Evolutionary conservation across 2,329 filamentous ascomycete genomes (phyloP), one percentile per base, ranked within the genome.

Genomic region (Didymella segeticola): DNA sequence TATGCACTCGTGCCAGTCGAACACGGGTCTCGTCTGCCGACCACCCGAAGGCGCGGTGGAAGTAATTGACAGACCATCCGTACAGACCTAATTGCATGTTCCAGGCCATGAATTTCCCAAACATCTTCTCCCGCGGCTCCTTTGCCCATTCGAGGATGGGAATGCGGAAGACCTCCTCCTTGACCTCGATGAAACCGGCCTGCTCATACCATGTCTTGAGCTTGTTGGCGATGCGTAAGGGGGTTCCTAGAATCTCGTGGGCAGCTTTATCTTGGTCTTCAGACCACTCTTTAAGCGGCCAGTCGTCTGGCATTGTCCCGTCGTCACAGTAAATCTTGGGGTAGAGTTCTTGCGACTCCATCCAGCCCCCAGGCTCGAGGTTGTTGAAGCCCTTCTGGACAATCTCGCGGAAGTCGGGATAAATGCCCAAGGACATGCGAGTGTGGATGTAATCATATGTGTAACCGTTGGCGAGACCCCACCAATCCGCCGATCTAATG

Each of bases 401-500:
- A 7, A 89, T 72, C 10, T 79, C 72, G 17, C 77, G 75, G 75
- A 85, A 89, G 60, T 86, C 80, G 1, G 77, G 71, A 57, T 88
- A 81, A 41, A 80, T 79, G 17, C 86, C 86, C 2, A 78, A 76
- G 73, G 89, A 78, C 62, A 84, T 76, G 37, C 83, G 79, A 2
- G 83, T 79, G 70, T 87, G 86, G 52, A 89, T 80, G 54, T 82
- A 82, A 70, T 88, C 85, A 62, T 87, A 80, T 59, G 75, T 63
- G 10, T 63, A 53, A 19, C 47, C 51, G 5, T 79, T 75, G 74
- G 84, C 67, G 17, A 34, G 29, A 0, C 23, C 27, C 74, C 83
- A 75, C 84, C 85, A 86, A 49, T 88, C 82, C 9, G 59, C 77
- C 1, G 80, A 77, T 65, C 86, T 84, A 43, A 82, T 80, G 67